Evolutionary conservation across 2,329 filamentous ascomycete genomes (phyloP).

Genomic region (Cytospora mali): DNA sequence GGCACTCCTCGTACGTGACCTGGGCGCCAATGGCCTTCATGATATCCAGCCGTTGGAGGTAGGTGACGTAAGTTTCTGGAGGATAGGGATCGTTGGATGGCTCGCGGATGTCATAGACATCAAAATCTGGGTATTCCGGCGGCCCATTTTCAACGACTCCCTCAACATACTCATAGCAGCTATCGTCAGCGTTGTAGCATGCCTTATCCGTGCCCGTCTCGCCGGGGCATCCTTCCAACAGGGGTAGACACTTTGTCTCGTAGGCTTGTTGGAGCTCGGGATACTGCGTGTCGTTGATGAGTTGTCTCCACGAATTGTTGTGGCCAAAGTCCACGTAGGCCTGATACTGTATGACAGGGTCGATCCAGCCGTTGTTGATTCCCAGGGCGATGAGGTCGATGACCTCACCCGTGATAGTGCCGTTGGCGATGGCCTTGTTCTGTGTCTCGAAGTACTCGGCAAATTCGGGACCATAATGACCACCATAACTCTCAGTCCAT

Average conservation of each 20-base stretch:
- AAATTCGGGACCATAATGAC: conserved; percentile 39
- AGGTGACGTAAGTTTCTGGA: conserved; percentile 32
- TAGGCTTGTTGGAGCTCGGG: conserved; percentile 39
- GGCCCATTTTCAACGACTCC: conserved; percentile 17
- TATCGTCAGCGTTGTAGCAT: conserved; percentile 39
- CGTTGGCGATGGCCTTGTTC: conserved; percentile 17
- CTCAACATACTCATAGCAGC: conserved; percentile 43
- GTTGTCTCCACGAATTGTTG: conserved; percentile 42
- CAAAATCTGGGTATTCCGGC: conserved; percentile 31
- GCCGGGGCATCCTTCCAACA: conserved; percentile 41
- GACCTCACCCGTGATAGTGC: conserved; percentile 32
- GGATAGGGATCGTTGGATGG: conserved; percentile 34
- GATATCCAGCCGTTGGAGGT: conserved; percentile 31
- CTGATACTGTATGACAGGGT: conserved; percentile 32
- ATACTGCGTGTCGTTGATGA: conserved; percentile 42
- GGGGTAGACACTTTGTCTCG: conserved; percentile 41
- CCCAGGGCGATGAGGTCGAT: conserved; percentile 39
- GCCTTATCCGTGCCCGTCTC: conserved; percentile 35
- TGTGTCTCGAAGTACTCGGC: conserved; percentile 22
- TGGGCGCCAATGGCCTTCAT: conserved; percentile 33
- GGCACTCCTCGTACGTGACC: conserved; percentile 28
- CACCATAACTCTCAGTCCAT: conserved; percentile 40
- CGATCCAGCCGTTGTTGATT: conserved; percentile 40
- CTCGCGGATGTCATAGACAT: conserved; percentile 35
- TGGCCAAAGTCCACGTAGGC: conserved; percentile 37